phyloP scores from a whole-genome alignment of 305 asterid genomes.

The Fraxinus sp. region DNA sequence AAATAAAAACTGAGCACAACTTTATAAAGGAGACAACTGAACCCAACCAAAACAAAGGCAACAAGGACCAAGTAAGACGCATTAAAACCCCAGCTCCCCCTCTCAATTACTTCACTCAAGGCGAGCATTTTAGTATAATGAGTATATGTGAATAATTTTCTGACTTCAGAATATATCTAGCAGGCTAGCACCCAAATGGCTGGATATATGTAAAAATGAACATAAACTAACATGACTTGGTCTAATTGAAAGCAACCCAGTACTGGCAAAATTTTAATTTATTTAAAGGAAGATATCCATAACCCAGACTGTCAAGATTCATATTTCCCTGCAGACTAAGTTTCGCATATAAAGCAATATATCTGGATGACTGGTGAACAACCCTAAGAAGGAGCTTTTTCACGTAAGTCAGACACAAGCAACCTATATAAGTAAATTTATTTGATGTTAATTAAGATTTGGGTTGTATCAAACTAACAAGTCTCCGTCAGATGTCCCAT shows the following conservation, averaged over 20 bases:
- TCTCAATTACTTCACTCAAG: neutral
- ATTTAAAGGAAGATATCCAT: neutral
- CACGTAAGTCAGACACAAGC: neutral
- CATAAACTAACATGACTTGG: neutral
- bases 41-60: neutral
- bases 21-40: neutral
- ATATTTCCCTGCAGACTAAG: neutral
- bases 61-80: constrained; percentile 10
- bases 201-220: neutral
- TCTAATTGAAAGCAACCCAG: neutral
- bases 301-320: neutral
- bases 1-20: neutral
- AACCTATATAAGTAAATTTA: neutral
- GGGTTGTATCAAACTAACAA: neutral
- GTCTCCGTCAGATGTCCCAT: neutral
- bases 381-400: neutral
- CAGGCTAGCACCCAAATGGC: neutral
- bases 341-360: neutral
- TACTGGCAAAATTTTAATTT: neutral
- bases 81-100: neutral
- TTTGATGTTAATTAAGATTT: neutral
- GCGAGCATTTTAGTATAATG: neutral
- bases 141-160: neutral
- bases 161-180: neutral
- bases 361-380: neutral